Conservation (phyloP, 2,329 filamentous ascomycete species). For the Neonectria magnoliae region DNA sequence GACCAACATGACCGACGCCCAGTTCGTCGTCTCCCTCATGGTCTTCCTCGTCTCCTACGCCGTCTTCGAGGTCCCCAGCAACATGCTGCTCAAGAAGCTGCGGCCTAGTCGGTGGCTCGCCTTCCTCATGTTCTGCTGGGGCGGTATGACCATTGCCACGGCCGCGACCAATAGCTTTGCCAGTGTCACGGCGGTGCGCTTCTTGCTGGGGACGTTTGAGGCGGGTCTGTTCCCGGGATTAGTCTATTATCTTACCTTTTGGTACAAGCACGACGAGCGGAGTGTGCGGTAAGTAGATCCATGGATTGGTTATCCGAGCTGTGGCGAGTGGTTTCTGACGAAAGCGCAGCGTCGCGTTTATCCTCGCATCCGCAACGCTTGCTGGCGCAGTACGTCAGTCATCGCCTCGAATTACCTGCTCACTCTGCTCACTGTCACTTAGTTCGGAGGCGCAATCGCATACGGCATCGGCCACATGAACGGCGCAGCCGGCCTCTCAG, state of each 20-base stretch:
- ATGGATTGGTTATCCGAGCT: constrained; percentile 8
- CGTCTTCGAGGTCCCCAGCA: constrained; percentile 72
- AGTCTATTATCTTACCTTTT: constrained; percentile 76
- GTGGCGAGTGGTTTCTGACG: constrained; percentile 25
- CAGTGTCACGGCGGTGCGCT: constrained; percentile 72
- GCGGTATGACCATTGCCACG: constrained; percentile 72
- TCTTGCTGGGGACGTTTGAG: constrained; percentile 75
- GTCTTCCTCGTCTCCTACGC: constrained; percentile 70
- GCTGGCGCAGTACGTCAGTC: constrained; percentile 66
- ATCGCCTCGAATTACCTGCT: not conserved
- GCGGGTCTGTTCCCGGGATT: constrained; percentile 72
- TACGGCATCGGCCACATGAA: constrained; percentile 80
- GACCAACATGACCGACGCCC: constrained; percentile 68
- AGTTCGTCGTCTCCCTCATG: constrained; percentile 69
- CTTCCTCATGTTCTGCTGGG: constrained; percentile 74
- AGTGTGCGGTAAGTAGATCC: constrained; percentile 60
- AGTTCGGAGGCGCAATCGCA: constrained; percentile 76
- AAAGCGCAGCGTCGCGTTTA: constrained; percentile 67
- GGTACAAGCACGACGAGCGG: constrained; percentile 77
- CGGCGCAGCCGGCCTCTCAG: constrained; percentile 66
- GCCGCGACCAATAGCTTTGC: constrained; percentile 71
- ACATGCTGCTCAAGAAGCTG: constrained; percentile 72
- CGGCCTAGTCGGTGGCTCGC: constrained; percentile 71
- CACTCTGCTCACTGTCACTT: constrained; percentile 8
- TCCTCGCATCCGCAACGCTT: constrained; percentile 75